Base-by-base conservation (phyloP, 169 alveolate genomes). In the Plasmodium reichenowi region DNA sequence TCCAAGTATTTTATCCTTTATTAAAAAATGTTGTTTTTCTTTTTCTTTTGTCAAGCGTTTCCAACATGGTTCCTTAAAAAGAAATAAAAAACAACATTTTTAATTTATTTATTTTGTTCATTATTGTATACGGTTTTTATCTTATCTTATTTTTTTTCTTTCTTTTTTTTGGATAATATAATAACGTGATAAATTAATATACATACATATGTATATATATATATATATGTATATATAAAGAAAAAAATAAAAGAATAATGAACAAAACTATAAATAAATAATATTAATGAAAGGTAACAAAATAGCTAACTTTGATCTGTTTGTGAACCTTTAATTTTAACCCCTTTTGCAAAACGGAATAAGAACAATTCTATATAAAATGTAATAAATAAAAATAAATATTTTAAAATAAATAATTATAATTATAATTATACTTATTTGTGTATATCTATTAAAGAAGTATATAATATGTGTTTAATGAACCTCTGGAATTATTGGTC, bases 61-160 rank as follows among this genome's bases (percentile, higher is more conserved):
- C 91, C 91, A 83, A 3, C 91, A 83, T 29, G 91, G 91, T 45
- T 83, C 91, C 91, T 83, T 64, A 29, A 26, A 56, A 26, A 45
- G 52, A 47, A 68, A 38, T n/a, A 3, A 13, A 32, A 3, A 5
- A 8, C 3, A 43, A 50, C 1, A 26, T 9, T 43, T 8, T 66
- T 17, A 47, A 10, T 9, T 38, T 38, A 38, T 38, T 38, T 38
- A 5, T 38, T 38, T 38, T 38, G 47, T 38, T 38, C 10, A 38
- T 38, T 38, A 38, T 38, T 0, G 1, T 38, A 38, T 38, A 38
- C 0, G 9, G 47, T 5, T 5, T 38, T 38, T 38, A 3, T 5
- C 5, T 38, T 38, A 38, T 38, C 47, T 38, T 38, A 38, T 38
- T 5, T 38, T 9, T 38, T 38, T 38, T 38, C 2, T 7, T 38